Evolutionary conservation across 225 moss, liverwort and hornwort genomes (phyloP).

Genomic region (Bryoerythrophyllum caledonicum): DNA sequence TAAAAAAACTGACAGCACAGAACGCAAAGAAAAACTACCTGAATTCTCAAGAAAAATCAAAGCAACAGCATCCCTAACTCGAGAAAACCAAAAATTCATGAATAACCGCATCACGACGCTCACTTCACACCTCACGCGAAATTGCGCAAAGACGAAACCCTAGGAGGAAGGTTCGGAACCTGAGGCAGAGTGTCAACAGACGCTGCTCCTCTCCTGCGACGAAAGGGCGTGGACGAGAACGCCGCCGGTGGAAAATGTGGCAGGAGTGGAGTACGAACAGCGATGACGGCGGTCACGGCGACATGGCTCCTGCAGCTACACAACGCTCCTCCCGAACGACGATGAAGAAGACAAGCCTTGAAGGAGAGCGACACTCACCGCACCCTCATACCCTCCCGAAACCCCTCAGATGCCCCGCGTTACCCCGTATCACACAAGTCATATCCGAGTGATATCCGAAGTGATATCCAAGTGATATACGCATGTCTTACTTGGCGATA

Average conservation of each 20-base stretch:
- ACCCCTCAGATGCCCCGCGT: not conserved
- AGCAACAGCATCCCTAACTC: not conserved
- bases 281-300: constrained; percentile 18
- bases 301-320: constrained; percentile 27
- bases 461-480: fast-evolving
- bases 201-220: constrained; percentile 9
- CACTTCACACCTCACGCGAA: not conserved
- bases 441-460: not conserved
- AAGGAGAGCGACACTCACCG: not conserved
- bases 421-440: not conserved
- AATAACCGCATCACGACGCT: not conserved
- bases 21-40: not conserved
- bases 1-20: not conserved
- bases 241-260: not conserved
- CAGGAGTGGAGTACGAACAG: not conserved
- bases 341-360: constrained; percentile 6
- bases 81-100: not conserved
- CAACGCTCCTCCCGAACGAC: not conserved
- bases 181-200: constrained; percentile 20
- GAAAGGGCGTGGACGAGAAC: constrained; percentile 20
- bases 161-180: not conserved
- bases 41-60: not conserved
- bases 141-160: constrained; percentile 24
- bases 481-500: not conserved
- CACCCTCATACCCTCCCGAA: not conserved